These are phyloP conservation scores for Basipetospora chlamydospora DNA, from an alignment of 2,329 filamentous ascomycete species.

Conservation along the genomic window DNA sequence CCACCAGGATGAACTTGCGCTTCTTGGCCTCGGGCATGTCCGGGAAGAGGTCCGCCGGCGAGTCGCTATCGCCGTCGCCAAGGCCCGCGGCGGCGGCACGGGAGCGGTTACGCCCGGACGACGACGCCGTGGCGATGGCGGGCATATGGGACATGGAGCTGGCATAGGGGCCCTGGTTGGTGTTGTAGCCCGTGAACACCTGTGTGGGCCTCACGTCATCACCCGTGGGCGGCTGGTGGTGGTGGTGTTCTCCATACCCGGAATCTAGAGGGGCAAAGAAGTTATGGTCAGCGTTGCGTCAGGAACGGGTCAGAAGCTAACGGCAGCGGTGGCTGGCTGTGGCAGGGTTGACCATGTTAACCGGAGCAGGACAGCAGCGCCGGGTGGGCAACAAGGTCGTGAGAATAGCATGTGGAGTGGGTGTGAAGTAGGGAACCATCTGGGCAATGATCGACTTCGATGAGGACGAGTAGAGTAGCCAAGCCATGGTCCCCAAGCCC, in stretches of 20 bases:
- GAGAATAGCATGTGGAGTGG: neutral
- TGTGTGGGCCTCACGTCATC: conserved; percentile 61
- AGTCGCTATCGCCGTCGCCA: conserved; percentile 42
- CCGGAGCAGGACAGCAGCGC: no score
- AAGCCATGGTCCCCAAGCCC: no score
- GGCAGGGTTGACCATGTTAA: no score
- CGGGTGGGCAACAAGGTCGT: no score
- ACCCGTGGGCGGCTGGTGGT: neutral
- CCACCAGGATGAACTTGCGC: conserved; percentile 91
- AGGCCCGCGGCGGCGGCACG: no score
- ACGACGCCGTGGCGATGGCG: conserved; percentile 14
- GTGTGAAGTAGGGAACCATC: no score
- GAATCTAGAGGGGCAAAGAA: neutral
- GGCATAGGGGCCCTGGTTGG: conserved; percentile 21
- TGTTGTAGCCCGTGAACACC: conserved; percentile 53
- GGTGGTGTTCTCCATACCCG: conserved; percentile 4
- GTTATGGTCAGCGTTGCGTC: neutral
- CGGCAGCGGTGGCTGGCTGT: no score
- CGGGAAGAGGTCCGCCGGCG: conserved; percentile 63
- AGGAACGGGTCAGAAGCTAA: no score
- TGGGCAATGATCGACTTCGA: conserved; percentile 1
- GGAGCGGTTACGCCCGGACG: no score
- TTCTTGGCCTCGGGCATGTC: conserved; percentile 81
- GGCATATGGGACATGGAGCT: neutral
- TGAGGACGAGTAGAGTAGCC: no score